Evolutionary conservation across 2,329 filamentous ascomycete species (phyloP).

Genomic region (Ophiostoma populinum): DNA sequence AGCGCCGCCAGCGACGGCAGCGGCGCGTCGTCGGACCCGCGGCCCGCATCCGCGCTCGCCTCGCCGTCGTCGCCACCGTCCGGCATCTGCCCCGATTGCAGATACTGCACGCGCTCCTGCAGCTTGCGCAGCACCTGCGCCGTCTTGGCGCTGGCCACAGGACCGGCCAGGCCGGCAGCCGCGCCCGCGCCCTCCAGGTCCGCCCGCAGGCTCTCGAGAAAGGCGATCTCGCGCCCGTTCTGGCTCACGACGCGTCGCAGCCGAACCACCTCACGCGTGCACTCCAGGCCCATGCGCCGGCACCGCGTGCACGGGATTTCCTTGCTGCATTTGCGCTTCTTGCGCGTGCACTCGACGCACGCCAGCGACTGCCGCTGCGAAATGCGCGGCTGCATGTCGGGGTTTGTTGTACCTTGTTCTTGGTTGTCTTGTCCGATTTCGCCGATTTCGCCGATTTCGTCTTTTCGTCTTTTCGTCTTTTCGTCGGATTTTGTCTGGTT

Average conservation of each 20-base stretch:
- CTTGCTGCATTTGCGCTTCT: slow-evolving; percentile 13
- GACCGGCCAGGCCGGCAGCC: neutral
- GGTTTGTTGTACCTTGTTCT: neutral
- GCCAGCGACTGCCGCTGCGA: slow-evolving; percentile 4
- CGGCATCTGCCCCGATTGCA: slow-evolving; percentile 7
- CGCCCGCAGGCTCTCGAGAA: slow-evolving; percentile 8
- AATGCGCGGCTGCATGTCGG: neutral
- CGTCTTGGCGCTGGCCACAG: too few relatives aligned
- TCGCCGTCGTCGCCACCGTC: neutral
- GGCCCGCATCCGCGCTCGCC: neutral
- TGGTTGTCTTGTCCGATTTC: too few relatives aligned
- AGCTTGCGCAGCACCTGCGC: slow-evolving; percentile 7
- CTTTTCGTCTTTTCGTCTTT: too few relatives aligned
- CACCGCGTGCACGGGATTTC: slow-evolving; percentile 12
- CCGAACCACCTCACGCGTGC: slow-evolving; percentile 11
- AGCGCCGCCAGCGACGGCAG: neutral
- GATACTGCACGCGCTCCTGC: slow-evolving; percentile 7
- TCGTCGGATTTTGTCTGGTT: too few relatives aligned
- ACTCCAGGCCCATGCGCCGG: slow-evolving; percentile 9
- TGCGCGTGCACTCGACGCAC: slow-evolving; percentile 11
- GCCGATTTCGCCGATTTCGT: too few relatives aligned
- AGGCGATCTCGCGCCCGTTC: slow-evolving; percentile 11
- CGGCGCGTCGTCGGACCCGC: neutral
- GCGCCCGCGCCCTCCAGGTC: slow-evolving; percentile 6
- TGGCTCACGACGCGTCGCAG: slow-evolving; percentile 10